Base-by-base conservation (phyloP, 192 early-diverging fungal species). In the Endogone sp. region DNA sequence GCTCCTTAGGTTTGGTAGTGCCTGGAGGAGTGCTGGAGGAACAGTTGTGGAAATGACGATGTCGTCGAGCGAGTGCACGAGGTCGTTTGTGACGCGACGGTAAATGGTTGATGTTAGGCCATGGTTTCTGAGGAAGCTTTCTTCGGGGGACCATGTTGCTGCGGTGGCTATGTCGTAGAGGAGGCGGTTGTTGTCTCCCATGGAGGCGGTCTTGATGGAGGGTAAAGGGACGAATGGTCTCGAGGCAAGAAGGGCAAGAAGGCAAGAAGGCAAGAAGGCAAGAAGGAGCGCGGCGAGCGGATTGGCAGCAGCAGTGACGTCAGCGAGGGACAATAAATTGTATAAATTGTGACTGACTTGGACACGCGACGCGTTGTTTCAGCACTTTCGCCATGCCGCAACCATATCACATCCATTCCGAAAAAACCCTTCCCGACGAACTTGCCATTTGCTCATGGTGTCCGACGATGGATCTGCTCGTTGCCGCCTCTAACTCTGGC, bases 11-110 rank as follows among this genome's bases (percentile, higher is more conserved):
- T 70, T 73, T 23, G 76, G 76, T 11, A 71, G 66, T 2, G 73
- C 69, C 21, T 76, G 74, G 27, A 76, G 56, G 20, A 81, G 31
- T 3, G 72, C 75, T 4, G 75, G 73, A 29, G 79, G 79, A 20
- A 81, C 79, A 20, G 79, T 81, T 24, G 79, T 81, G 31, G 79
- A 72, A 67, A 72, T 67, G 10, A 44, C 31, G 3, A 72, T 58
- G 10, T 57, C 57, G 29, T 72, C 71, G 16, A 72, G 26, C 6
- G 58, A 61, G 49, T 63, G 71, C 23, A 22, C 65, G 11, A 72
- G 65, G 3, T 60, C 57, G 29, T 72, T 58, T 29, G 65, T 66
- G 9, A 72, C 65, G 37, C 37, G 37, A 49, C 37, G 37, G 37
- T 49, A 49, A 49, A 16, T 11, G 37, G 16, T 6, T 49, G 37